A percentile compares a stretch with the other conserved stretches of the same genome.
Evolutionary conservation across 371 early-diverging fungal species (phyloP).

Genomic region (Mortierella sp.): DNA sequence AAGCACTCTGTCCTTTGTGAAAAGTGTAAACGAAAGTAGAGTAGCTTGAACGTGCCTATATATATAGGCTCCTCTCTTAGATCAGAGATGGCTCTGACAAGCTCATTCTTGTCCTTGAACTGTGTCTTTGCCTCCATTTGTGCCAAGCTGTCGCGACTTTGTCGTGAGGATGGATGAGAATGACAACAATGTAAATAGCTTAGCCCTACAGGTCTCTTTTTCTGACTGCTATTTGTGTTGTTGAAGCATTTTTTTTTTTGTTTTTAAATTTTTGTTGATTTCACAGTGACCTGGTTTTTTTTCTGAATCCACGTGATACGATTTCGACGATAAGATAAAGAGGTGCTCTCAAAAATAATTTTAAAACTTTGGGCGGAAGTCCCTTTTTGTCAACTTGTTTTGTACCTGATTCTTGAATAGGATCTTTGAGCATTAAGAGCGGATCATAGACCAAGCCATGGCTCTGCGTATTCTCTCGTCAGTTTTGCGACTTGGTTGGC

Average conservation of each 20-base stretch:
- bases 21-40: background rate
- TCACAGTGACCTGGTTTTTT: background rate
- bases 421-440: no score
- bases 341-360: slow-evolving; percentile 55
- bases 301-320: background rate
- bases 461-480: no score
- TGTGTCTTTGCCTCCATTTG: slow-evolving; percentile 43
- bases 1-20: slow-evolving; percentile 1
- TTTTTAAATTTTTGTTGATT: slow-evolving; percentile 10
- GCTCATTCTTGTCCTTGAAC: slow-evolving; percentile 52
- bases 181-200: slow-evolving; percentile 7
- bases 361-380: no score
- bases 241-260: slow-evolving; percentile 18
- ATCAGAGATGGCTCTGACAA: slow-evolving; percentile 47
- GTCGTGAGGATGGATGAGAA: slow-evolving; percentile 19
- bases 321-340: background rate
- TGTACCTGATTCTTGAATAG: no score
- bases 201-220: slow-evolving; percentile 6
- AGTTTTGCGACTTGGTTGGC: no score
- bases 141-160: slow-evolving; percentile 15
- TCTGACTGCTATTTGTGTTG: background rate
- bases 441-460: no score
- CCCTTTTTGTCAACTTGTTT: no score
- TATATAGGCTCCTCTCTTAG: slow-evolving; percentile 39
- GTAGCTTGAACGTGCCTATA: slow-evolving; percentile 26